A percentile compares a stretch with the other conserved stretches of the same genome.
Conservation (phyloP, 2,329 filamentous ascomycete species). For the Cordyceps cateniannulata region DNA sequence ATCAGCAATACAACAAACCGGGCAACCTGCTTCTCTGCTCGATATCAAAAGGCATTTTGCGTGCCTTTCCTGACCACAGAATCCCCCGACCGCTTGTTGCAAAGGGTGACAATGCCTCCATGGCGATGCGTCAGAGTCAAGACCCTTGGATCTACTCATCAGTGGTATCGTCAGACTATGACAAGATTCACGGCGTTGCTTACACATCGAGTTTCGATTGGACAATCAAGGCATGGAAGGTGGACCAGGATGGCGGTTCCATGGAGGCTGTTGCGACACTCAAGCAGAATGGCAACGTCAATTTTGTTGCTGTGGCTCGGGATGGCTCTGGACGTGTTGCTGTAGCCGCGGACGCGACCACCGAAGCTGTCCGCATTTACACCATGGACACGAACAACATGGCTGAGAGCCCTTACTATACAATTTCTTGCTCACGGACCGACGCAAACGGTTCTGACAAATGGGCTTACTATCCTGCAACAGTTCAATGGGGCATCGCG, state of each 20-base stretch:
- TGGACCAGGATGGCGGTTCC: conserved; percentile 28
- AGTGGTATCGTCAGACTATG: conserved; percentile 55
- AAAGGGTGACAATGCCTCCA: conserved; percentile 47
- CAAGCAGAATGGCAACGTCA: conserved; percentile 52
- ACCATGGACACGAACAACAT: conserved; percentile 32
- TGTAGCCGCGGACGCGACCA: conserved; percentile 50
- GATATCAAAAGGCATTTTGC: conserved; percentile 34
- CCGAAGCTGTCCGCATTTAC: conserved; percentile 52
- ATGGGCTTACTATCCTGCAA: conserved; percentile 59
- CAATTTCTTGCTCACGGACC: conserved; percentile 35
- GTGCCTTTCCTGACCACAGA: conserved; percentile 49
- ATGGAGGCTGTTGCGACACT: conserved; percentile 44
- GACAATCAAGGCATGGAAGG: conserved; percentile 54
- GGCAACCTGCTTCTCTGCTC: conserved; percentile 56
- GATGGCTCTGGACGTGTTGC: conserved; percentile 45
- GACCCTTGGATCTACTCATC: conserved; percentile 60
- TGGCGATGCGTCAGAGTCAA: conserved; percentile 52
- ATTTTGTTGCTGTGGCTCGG: conserved; percentile 53
- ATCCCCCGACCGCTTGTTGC: conserved; percentile 47
- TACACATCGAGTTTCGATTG: conserved; percentile 58
- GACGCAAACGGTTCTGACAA: conserved; percentile 33
- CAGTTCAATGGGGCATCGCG: conserved; percentile 54
- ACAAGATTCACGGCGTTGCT: conserved; percentile 35
- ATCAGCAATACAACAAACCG: conserved; percentile 60
- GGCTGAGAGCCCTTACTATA: conserved; percentile 28